Evolutionary conservation across 225 moss, liverwort and hornwort species (phyloP).

Genomic region (Pseudisothecium myosuroides): DNA sequence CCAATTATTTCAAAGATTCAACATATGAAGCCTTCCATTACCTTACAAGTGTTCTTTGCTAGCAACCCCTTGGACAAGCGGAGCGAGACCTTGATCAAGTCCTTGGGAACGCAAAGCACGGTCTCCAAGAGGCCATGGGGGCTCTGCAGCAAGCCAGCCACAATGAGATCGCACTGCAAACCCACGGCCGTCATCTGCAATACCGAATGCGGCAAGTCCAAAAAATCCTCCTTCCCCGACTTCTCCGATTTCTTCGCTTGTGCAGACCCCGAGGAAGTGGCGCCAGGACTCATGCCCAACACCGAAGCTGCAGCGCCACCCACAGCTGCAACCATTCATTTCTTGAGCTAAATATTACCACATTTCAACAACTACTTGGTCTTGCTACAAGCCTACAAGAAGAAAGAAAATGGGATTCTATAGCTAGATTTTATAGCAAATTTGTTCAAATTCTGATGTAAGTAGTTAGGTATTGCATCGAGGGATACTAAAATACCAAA

Average conservation of each 20-base stretch:
- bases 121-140: slow-evolving; percentile 68
- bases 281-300: slow-evolving; percentile 24
- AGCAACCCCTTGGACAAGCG: slow-evolving; percentile 66
- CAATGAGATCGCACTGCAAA: slow-evolving; percentile 68
- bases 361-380: too few relatives aligned
- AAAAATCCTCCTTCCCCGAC: slow-evolving; percentile 23
- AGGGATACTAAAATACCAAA: too few relatives aligned
- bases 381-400: background rate
- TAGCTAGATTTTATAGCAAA: too few relatives aligned
- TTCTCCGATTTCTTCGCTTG: background rate
- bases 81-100: slow-evolving; percentile 64
- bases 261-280: background rate
- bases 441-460: background rate
- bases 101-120: slow-evolving; percentile 78
- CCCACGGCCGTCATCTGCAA: slow-evolving; percentile 70
- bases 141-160: slow-evolving; percentile 69
- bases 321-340: background rate
- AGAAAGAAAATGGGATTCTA: background rate
- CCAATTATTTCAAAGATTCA: too few relatives aligned
- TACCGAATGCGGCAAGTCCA: slow-evolving; percentile 75
- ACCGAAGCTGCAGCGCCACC: slow-evolving; percentile 18
- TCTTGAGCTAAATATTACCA: background rate
- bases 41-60: slow-evolving; percentile 51
- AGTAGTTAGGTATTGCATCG: too few relatives aligned
- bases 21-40: background rate